These are phyloP conservation scores for Ophiostoma novo-ulmi DNA, from an alignment of 2,329 filamentous ascomycete genomes.

Conservation along the genomic window DNA sequence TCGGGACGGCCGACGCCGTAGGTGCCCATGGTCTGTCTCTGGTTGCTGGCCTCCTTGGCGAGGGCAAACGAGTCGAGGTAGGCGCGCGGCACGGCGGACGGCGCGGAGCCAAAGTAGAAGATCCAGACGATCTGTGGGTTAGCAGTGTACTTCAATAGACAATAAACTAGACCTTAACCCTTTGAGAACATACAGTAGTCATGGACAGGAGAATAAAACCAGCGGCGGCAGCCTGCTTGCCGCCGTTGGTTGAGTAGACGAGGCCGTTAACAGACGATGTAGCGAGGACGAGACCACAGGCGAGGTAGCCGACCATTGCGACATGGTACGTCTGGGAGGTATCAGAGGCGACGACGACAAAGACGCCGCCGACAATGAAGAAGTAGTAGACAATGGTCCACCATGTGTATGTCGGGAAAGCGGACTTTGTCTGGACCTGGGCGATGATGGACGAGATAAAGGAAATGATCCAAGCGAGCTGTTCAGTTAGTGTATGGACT, in stretches of 20 bases:
- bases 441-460: constrained; percentile 82
- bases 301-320: constrained; percentile 81
- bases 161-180: constrained; percentile 19
- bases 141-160: not conserved
- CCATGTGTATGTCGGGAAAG: constrained; percentile 85
- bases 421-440: constrained; percentile 44
- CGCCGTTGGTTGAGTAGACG: constrained; percentile 68
- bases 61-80: constrained; percentile 95
- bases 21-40: constrained; percentile 66
- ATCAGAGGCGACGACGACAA: constrained; percentile 78
- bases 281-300: constrained; percentile 75
- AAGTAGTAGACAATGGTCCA: constrained; percentile 85
- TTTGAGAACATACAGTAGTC: constrained; percentile 64
- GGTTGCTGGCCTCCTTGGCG: constrained; percentile 73
- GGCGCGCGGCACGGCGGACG: constrained; percentile 75
- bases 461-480: constrained; percentile 94
- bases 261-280: constrained; percentile 81
- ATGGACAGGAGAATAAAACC: constrained; percentile 93
- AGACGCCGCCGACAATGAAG: constrained; percentile 73
- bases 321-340: constrained; percentile 84
- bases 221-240: constrained; percentile 80
- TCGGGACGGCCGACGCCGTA: constrained; percentile 72
- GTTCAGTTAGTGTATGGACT: not conserved
- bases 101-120: constrained; percentile 94
- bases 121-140: constrained; percentile 81